Conservation (phyloP, 2,329 filamentous ascomycete genomes). For the Diaporthe ilicicola region DNA sequence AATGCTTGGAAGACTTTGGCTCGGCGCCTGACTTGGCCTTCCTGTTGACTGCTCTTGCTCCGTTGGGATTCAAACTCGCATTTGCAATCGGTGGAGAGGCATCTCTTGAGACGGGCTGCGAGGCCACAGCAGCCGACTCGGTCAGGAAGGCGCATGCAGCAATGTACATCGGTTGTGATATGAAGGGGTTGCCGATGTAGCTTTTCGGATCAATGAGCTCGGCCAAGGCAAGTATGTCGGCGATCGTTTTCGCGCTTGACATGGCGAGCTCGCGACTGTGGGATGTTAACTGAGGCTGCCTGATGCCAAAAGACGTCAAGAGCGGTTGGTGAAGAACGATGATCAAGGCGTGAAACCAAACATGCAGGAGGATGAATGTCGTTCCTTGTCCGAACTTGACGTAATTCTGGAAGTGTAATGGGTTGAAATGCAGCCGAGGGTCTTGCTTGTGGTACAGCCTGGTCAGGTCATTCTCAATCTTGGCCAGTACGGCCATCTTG, state of each 20-base stretch:
- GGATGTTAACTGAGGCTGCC: conserved; percentile 75
- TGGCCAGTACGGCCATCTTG: conserved; percentile 73
- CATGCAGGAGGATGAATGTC: conserved; percentile 86
- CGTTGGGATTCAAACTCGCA: neutral
- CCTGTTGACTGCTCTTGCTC: neutral
- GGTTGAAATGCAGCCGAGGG: conserved; percentile 80
- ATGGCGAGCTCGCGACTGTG: conserved; percentile 85
- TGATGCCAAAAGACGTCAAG: conserved; percentile 75
- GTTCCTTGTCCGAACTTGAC: conserved; percentile 83
- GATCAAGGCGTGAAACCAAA: conserved; percentile 89
- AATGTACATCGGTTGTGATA: conserved; percentile 90
- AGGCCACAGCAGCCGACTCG: conserved; percentile 78
- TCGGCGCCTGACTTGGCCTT: conserved; percentile 38
- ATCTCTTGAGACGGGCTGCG: conserved; percentile 70
- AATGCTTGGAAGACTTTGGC: conserved; percentile 68
- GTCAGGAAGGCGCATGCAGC: conserved; percentile 89
- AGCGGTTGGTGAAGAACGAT: conserved; percentile 86
- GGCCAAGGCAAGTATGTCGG: conserved; percentile 86
- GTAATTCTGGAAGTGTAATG: conserved; percentile 85
- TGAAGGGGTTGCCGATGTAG: conserved; percentile 88
- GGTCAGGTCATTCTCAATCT: conserved; percentile 85
- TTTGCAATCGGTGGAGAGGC: conserved; percentile 53
- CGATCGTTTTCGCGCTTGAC: conserved; percentile 91
- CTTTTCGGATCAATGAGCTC: conserved; percentile 87
- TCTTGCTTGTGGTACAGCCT: conserved; percentile 77